Evolutionary conservation across 805 yeast genomes (phyloP), one percentile per base, ranked within the genome.

Genomic region (Kuraishia molischiana): DNA sequence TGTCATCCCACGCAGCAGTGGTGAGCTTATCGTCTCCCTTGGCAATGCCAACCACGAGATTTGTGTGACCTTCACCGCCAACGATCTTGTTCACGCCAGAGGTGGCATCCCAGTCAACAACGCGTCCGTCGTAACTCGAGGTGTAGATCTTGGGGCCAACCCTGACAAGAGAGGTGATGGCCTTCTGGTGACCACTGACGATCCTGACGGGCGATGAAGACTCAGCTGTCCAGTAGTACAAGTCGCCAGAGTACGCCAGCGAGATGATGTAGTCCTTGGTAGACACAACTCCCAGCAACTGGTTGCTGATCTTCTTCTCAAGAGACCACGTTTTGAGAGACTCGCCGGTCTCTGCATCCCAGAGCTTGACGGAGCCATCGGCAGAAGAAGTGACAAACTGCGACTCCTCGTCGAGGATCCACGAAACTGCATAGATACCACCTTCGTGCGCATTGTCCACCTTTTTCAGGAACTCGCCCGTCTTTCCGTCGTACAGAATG

Each of bases 1-100:
- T 74, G 52, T 85, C 95, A 58, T 90, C 98, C 97, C 97, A 92
- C 3, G 89, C 94, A 17, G 76, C 65, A n/a, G 86, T 67, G 15
- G 75, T 49, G 5, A 59, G 38, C 17, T 9, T 28, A 14, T 6
- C 31, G 10, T 52, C 50, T 4, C 44, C 46, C 19, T 47, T 50
- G 19, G 47, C 38, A 14, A 72, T 69, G 2, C 79, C 77, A 24
- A 74, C 76, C 33, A 90, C 70, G 44, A 80, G 70, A 46, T 87
- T 86, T 1, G 71, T 52, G 56, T 89, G 97, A 2, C 61, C 59
- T 2, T 57, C 53, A 11, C 69, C 69, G 11, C 51, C 48, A 9
- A 68, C 47, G 9, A 62, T 48, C 1, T 39, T 35, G 9, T 70
- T 69, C 5, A 62, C 55, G 14, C 66, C 62, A 1, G 51, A 39